Evolutionary conservation across 2,329 filamentous ascomycete genomes (phyloP).

Genomic region (Stylonectria norvegica): DNA sequence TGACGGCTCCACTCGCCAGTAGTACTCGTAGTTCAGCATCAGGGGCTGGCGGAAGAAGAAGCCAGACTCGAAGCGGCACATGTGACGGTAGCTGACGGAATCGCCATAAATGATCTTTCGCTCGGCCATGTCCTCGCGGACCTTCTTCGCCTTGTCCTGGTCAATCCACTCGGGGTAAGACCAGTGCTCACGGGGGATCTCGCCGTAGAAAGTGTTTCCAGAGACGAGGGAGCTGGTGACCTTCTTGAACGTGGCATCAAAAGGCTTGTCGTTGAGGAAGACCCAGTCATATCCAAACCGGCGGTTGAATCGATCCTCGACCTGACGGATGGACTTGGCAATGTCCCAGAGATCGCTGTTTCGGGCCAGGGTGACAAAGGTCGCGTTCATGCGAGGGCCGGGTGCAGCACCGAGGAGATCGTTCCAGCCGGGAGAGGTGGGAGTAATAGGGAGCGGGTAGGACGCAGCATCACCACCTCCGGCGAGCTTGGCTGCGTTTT

Average conservation of each 20-base stretch:
- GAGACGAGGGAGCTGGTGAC: constrained; percentile 87
- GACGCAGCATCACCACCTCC: constrained; percentile 30
- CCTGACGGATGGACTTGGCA: constrained; percentile 87
- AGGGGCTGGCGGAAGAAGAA: constrained; percentile 97
- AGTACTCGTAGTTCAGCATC: constrained; percentile 97
- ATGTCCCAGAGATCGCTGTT: constrained; percentile 97
- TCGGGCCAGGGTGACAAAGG: constrained; percentile 91
- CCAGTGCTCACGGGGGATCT: constrained; percentile 91
- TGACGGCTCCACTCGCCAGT: constrained; percentile 98
- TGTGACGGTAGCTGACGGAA: constrained; percentile 94
- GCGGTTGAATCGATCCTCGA: constrained; percentile 97
- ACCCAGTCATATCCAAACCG: constrained; percentile 99
- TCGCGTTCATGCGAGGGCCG: constrained; percentile 86
- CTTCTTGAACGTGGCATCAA: constrained; percentile 90
- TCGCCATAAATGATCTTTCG: constrained; percentile 98
- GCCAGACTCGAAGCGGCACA: constrained; percentile 98
- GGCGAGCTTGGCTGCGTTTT: constrained; percentile 7
- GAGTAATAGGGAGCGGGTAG: constrained; percentile 50
- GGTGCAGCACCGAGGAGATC: constrained; percentile 51
- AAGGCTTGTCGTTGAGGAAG: constrained; percentile 94
- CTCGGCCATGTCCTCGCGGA: constrained; percentile 89
- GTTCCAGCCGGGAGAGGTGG: constrained; percentile 51
- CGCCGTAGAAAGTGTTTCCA: constrained; percentile 85
- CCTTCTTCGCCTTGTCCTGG: constrained; percentile 84
- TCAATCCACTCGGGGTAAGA: constrained; percentile 96